Evolutionary conservation across 2,329 filamentous ascomycete genomes (phyloP).

Genomic region (Chaetoscypha palmicola): DNA sequence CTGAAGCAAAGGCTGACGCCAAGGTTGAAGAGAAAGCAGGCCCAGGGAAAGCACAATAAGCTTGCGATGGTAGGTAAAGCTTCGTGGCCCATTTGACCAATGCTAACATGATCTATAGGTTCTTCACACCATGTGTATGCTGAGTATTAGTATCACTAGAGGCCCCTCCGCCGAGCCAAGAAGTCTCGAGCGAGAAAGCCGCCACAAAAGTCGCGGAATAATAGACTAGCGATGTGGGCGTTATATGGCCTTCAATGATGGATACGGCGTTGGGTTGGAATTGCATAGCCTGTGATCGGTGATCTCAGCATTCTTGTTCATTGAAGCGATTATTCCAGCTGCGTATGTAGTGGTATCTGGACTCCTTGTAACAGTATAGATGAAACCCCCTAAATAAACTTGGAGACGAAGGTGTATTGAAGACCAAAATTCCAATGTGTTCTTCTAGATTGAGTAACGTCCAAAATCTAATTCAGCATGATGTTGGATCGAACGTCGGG

Average conservation of each 20-base stretch:
- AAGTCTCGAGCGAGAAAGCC: not conserved
- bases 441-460: too few species aligned
- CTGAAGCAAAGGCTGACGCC: constrained; percentile 7
- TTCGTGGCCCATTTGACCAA: too few species aligned
- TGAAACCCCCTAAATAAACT: constrained; percentile 7
- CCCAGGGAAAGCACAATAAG: constrained; percentile 1
- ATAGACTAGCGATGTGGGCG: constrained; percentile 1
- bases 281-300: constrained; percentile 10
- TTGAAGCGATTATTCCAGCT: constrained; percentile 14
- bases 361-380: constrained; percentile 27
- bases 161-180: constrained; percentile 1
- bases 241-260: not conserved
- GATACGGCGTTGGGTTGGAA: constrained; percentile 15
- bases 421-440: not conserved
- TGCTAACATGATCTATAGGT: not conserved
- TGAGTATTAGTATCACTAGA: not conserved
- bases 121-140: too few species aligned
- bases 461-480: too few species aligned
- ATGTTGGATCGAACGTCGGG: too few species aligned
- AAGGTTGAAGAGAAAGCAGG: not conserved
- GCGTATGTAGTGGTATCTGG: constrained; percentile 18
- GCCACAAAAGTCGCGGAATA: not conserved
- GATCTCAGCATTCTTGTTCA: constrained; percentile 16
- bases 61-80: too few species aligned
- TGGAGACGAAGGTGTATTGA: too few species aligned